Base-by-base conservation (phyloP, 1,284 basidiomycete species). In the Cryptococcus sp. region DNA sequence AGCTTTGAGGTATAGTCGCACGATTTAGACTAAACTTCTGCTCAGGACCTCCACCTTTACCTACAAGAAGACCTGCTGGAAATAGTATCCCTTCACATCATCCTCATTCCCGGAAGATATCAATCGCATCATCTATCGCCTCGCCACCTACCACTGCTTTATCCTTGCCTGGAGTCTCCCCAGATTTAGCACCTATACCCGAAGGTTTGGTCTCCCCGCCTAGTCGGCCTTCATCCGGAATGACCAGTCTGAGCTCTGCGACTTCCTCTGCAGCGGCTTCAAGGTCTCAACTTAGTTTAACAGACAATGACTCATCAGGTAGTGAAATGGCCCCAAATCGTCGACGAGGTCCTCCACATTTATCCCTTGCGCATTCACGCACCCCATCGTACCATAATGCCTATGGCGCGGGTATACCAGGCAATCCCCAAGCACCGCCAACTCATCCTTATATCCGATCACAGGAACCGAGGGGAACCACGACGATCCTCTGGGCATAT, bases 401-500 rank as follows among this genome's bases (percentile, higher is more conserved):
- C 8, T 69, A 69, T 42, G 67, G 66, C 23, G 58, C 64, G 0
- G 56, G 60, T 0, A 55, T 56, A 13, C 55, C 51, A 13, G 14
- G 63, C 8, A n/a, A 33, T 4, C 23, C 52, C 37, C 55, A 7
- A 8, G 65, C 64, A 1, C 68, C 68, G 5, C 65, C 69, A 0
- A 49, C 56, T 3, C 68, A 71, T 53, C 72, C 66, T 3, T 65
- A 61, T 36, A 58, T 64, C 13, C 64, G 64, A 4, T 53, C 53
- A 7, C 58, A 59, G 3, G 66, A 69, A 37, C 60, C 61, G 0
- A 51, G 60, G 10, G 69, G 67, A 11, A 67, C 61, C 0, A 71
- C 71, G 0, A 76, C 64, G 0, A 65, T 78, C 14, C 59, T 76
- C 2, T 78, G 76, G 76, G 76, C 76, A 0, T 70, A 76, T 43